phyloP scores from a whole-genome alignment of 352 stramenopile species.

The Halophytophthora batemanensis region DNA sequence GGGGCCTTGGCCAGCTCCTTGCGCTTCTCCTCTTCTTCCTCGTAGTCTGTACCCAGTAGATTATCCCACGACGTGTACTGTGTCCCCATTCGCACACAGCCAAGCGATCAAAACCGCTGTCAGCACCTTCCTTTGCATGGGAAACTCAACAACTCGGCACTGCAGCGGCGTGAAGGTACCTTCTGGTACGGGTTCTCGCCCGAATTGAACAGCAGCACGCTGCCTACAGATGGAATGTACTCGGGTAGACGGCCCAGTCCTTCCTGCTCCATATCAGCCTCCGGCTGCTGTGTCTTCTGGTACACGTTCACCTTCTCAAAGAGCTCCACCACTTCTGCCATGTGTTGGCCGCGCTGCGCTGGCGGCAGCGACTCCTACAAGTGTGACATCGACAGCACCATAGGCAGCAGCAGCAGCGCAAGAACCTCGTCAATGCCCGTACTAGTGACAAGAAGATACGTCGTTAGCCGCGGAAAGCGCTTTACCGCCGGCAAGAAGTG shows the following conservation, averaged over 20 bases:
- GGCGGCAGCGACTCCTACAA: slow-evolving; percentile 61
- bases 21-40: slow-evolving; percentile 83
- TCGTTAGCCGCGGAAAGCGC: too few species aligned
- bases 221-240: slow-evolving; percentile 79
- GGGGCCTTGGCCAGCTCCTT: slow-evolving; percentile 80
- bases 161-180: too few species aligned
- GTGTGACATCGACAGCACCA: not conserved
- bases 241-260: slow-evolving; percentile 74
- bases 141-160: not conserved
- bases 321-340: slow-evolving; percentile 80
- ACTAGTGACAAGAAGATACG: not conserved
- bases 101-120: slow-evolving; percentile 4
- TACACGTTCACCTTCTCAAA: slow-evolving; percentile 85
- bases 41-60: slow-evolving; percentile 78
- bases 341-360: slow-evolving; percentile 68
- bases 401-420: not conserved
- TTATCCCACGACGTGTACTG: slow-evolving; percentile 90
- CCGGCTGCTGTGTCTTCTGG: slow-evolving; percentile 61
- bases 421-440: not conserved
- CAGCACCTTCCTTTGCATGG: not conserved
- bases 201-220: slow-evolving; percentile 86
- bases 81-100: not conserved
- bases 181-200: slow-evolving; percentile 88
- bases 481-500: slow-evolving; percentile 75
- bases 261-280: slow-evolving; percentile 84